Evolutionary conservation across 2,329 filamentous ascomycete species (phyloP), one percentile per base, ranked within the genome.

Genomic region (Colletotrichum cordylinicola): DNA sequence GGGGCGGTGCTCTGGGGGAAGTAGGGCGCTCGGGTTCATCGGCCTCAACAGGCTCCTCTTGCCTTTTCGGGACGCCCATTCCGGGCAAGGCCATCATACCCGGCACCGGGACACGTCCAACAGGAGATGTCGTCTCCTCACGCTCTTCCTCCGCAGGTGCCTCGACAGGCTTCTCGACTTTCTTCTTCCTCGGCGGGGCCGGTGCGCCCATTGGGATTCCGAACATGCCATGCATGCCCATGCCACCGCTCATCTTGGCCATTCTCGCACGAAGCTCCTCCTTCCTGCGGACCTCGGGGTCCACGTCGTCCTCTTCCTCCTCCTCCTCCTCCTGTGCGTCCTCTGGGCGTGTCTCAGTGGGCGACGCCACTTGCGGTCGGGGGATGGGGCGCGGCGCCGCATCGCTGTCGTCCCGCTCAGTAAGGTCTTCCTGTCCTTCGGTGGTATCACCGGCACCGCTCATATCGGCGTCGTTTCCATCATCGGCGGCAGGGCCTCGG

Each of bases 201-300:
- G 86, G 82, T n/a, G 85, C 84, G 29, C 84, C 83, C 86, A 94
- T 90, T 18, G 93, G 90, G 83, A 95, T 91, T 21, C 95, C 95
- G 83, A 98, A 98, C 93, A 98, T 97, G 80, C 95, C 95, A 82
- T 95, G 93, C 94, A 98, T 98, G 62, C 95, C 95, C 95, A 98
- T 98, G 27, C 96, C 96, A 71, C 96, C 96, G 79, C 96, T 98
- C 94, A 99, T 97, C 86, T 98, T 98, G 61, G 97, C 97, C 95
- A 99, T 99, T 80, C 97, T 93, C 77, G 97, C 96, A 76, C 97
- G 92, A 37, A 99, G 89, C 83, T 98, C 96, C 85, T 98, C 93
- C 82, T 94, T 94, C 68, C 96, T 93, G 79, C 92, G 93, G 27
- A 95, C 90, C 83, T 99, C 97, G 1, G 96, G 95, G 81, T 98